Base-by-base conservation (phyloP, 208 protist species). In the Crithidia expoeki region DNA sequence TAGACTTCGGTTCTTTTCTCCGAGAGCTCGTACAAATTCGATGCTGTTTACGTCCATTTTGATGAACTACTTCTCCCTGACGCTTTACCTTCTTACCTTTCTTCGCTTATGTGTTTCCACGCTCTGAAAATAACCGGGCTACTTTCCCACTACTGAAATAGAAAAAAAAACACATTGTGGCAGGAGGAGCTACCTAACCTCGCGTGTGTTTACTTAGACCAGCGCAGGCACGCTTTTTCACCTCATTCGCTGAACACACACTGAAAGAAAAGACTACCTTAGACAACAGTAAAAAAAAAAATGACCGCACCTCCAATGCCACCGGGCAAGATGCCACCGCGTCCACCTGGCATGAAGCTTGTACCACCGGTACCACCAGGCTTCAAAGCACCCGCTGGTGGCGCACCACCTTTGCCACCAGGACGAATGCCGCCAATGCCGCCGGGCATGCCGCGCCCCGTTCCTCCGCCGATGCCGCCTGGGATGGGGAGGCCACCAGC, bases 281-380 rank as follows among this genome's bases (percentile, higher is more conserved):
- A 51, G 5, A 32, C 19, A 6, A 51, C 38, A 46, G 33, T 30
- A 30, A 28, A 51, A 23, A 38, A 32, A 50, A 21, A 27, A 25
- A 73, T 72, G 66, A 53, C 32, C 11, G 65, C 66, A 28, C 75
- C 75, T 28, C 75, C 75, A 34, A 81, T 81, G 68, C 75, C 75
- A 19, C 75, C 75, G 16, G 69, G 69, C 64, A 72, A 76, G 51
- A 76, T 68, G 65, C 49, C 72, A 9, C 71, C 53, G 9, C 47
- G 57, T 30, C 66, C 70, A 17, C 70, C 70, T 9, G 70, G 72
- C 28, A 66, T 63, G 72, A 72, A 68, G 28, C 40, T 27, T 33
- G 76, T 75, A 79, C 72, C 79, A 47, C 82, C 80, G 38, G 74
- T 76, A 57, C 77, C 74, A 12, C 72, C 76, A 30, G 76, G 75